Evolutionary conservation across 495 filamentous ascomycete genomes (phyloP), one percentile per base, ranked within the genome.

Genomic region (Parmelia sp.): DNA sequence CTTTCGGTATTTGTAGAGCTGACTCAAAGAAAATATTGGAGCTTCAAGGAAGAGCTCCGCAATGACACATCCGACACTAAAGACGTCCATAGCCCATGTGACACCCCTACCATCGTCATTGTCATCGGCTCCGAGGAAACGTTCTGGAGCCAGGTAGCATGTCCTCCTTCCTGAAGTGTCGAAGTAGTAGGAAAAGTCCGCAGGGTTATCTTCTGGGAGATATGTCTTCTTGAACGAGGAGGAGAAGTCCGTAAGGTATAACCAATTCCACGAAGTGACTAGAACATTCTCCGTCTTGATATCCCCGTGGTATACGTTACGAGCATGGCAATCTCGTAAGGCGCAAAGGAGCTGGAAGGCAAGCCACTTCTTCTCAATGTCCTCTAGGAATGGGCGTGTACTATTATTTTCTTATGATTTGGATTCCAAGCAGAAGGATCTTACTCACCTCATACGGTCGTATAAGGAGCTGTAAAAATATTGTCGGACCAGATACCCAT

Each of bases 211-310:
- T 70, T 96, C 92, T 23, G 95, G 95, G 39, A 99, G 81, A 74
- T 90, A 94, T 19, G 92, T 91, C 42, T 91, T 93, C 70, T 99
- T 99, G 79, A 96, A 97, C 2, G 90, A 89, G 6, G 90, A 89
- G 27, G 94, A 96, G 74, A 97, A 99, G 73, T 99, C 95, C 4
- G 92, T 85, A 15, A 99, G 84, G 73, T 97, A 97, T 19, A 99
- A 86, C 95, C 95, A 99, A 76, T 97, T 96, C 95, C 95, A 99
- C 33, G 95, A 96, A 1, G 95, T 99, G 49, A 97, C 92, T 58
- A 99, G 79, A 36, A 91, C 84, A 69, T 97, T 99, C 75, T 97
- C 93, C 0, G 94, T 91, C 76, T 99, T 99, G 76, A 99, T 97
- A 73, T 99, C 95, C 42, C 95, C 95, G 73, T 99, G 95, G 74